Percentiles rank a stretch among this genome's conserved stretches.
These are phyloP conservation scores for Mortierella sp. DNA, from an alignment of 371 early-diverging fungal species.

Conservation along the genomic window DNA sequence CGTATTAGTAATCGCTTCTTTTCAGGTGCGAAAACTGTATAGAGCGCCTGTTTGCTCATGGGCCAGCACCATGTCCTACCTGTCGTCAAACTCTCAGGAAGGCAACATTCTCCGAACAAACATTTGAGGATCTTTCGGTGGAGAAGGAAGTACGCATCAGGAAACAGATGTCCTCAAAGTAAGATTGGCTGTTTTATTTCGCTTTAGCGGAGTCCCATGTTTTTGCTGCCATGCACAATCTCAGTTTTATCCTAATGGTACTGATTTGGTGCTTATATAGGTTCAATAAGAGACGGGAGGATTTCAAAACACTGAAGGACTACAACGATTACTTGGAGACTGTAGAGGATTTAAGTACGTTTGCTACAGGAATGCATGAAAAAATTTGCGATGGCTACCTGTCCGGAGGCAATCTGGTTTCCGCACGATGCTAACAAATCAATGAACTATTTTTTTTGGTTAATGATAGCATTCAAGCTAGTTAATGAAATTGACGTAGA, in stretches of 20 bases:
- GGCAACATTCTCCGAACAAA: slow-evolving; percentile 87
- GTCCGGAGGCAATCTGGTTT: no score
- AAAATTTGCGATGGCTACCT: not conserved
- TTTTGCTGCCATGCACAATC: no score
- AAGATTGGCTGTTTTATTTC: slow-evolving; percentile 29
- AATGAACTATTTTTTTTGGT: not conserved
- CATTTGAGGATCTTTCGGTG: slow-evolving; percentile 94
- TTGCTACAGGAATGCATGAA: not conserved
- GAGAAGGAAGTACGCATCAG: slow-evolving; percentile 96
- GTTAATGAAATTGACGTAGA: slow-evolving; percentile 89
- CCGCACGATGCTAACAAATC: slow-evolving; percentile 7
- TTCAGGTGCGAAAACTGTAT: slow-evolving; percentile 94
- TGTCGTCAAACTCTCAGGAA: slow-evolving; percentile 88
- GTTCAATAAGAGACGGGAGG: slow-evolving; percentile 93
- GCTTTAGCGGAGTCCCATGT: no score
- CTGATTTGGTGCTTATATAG: slow-evolving; percentile 48
- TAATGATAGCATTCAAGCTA: slow-evolving; percentile 80
- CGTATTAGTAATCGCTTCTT: not conserved
- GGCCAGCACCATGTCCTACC: slow-evolving; percentile 94
- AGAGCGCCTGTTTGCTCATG: slow-evolving; percentile 84
- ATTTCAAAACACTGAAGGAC: slow-evolving; percentile 79
- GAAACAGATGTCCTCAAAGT: slow-evolving; percentile 83
- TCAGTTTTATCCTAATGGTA: no score
- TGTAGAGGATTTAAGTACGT: slow-evolving; percentile 89
- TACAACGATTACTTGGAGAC: slow-evolving; percentile 95